Evolutionary conservation across 2,329 filamentous ascomycete species (phyloP).

Genomic region (Aspergillus aculeatinus): DNA sequence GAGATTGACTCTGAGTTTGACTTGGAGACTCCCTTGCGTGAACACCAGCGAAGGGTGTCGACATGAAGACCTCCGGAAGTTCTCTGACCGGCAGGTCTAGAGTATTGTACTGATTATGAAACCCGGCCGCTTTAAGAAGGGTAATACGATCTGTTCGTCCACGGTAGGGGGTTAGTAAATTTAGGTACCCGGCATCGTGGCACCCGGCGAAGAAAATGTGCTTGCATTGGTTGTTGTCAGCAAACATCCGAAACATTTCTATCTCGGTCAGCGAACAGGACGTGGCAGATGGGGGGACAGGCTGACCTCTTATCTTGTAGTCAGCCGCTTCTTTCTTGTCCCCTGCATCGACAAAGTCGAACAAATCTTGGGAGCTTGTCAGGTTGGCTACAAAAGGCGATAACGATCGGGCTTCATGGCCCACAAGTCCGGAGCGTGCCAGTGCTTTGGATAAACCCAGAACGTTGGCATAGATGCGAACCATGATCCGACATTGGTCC

Average conservation of each 20-base stretch:
- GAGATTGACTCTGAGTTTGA: conserved; percentile 6
- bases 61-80: conserved; percentile 54
- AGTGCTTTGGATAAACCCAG: conserved; percentile 53
- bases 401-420: conserved; percentile 57
- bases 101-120: conserved; percentile 54
- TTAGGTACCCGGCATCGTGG: conserved; percentile 60
- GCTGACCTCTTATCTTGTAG: conserved; percentile 58
- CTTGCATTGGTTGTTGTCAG: conserved; percentile 60
- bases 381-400: conserved; percentile 58
- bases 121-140: conserved; percentile 53
- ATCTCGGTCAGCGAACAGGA: conserved; percentile 16
- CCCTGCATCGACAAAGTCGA: conserved; percentile 63
- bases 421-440: conserved; percentile 50
- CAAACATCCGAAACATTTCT: conserved; percentile 50
- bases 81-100: conserved; percentile 54
- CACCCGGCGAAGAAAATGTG: conserved; percentile 65
- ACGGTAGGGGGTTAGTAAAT: conserved; percentile 55
- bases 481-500: conserved; percentile 54
- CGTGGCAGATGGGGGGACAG: too few relatives aligned
- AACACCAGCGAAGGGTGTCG: conserved; percentile 31
- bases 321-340: conserved; percentile 61
- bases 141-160: conserved; percentile 55
- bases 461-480: conserved; percentile 59
- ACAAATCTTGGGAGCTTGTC: conserved; percentile 57
- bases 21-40: background rate